These are phyloP conservation scores for Chaetomium sp. DNA, from an alignment of 2,329 filamentous ascomycete species.

Conservation along the genomic window DNA sequence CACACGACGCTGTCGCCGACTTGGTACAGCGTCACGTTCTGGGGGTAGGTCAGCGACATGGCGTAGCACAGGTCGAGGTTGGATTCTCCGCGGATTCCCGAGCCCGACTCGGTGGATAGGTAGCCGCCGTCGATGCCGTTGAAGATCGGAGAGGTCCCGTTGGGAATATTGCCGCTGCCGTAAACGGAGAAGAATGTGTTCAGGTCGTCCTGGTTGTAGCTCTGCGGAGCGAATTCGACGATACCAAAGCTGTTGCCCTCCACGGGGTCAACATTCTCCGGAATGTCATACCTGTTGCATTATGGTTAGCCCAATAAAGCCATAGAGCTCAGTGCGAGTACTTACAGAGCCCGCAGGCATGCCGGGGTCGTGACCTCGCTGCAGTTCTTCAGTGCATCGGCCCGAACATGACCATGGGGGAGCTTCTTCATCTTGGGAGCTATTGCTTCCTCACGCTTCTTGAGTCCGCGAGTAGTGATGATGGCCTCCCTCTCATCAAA, in stretches of 20 bases:
- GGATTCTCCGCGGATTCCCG: conserved; percentile 18
- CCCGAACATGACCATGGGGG: background rate
- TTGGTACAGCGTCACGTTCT: conserved; percentile 31
- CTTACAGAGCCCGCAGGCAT: conserved; percentile 13
- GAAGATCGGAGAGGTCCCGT: conserved; percentile 12
- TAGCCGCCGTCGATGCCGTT: conserved; percentile 17
- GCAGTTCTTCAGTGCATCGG: conserved; percentile 8
- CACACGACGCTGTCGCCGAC: conserved; percentile 26
- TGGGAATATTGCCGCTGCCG: background rate
- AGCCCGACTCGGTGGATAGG: conserved; percentile 1
- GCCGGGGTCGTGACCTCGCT: conserved; percentile 15
- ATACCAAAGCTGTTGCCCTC: conserved; percentile 19
- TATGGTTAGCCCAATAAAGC: background rate
- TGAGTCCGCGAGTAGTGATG: background rate
- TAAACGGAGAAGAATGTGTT: conserved; percentile 16
- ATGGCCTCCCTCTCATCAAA: conserved; percentile 18
- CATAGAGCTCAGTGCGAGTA: no score
- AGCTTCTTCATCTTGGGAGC: conserved; percentile 15
- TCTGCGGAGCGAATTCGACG: conserved; percentile 14
- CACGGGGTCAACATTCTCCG: background rate
- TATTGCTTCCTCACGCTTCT: background rate
- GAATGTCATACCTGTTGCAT: conserved; percentile 8
- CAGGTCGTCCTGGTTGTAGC: conserved; percentile 19
- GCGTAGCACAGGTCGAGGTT: conserved; percentile 26
- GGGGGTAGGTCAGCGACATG: conserved; percentile 27